Evolutionary conservation across 345 rosid species (phyloP), one percentile per base, ranked within the genome.

Genomic region (Euclidium syriacum): DNA sequence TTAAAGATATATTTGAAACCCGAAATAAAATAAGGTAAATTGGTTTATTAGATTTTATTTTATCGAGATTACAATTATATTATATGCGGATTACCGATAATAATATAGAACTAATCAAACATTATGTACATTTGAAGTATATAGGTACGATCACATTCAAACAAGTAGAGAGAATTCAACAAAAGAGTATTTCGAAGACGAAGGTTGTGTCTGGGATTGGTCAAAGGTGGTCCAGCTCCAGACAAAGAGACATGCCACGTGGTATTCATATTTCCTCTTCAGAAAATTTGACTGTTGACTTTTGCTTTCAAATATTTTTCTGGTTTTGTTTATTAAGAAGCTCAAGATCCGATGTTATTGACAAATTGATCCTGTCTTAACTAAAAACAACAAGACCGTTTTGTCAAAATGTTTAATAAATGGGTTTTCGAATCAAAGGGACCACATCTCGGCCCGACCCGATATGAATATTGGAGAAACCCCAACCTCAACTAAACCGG

Each of bases 211-310:
- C 6, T 47, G 29, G 9, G 3, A 24, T 58, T 58, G 52, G 72
- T 49, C 72, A 58, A 67, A 49, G 25, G 52, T 67, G 44, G 72
- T 67, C n/a, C 51, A 38, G 34, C 24, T 67, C 35, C 59, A 41
- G 51, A 67, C 58, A 48, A 67, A 49, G 38, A 68, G 47, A 30
- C 27, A 58, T 49, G 42, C 50, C 51, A 40, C 72, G 65, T 58
- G 44, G 7, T 44, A 23, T 3, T 2, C 33, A 29, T 10, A 8
- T 27, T 2, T 1, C 3, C 7, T 24, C 30, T 22, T 40, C 59
- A 41, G 35, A 16, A 7, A 3, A 11, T 8, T 49, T 35, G 65
- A 58, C 26, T 22, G 27, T 40, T 50, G 59, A 49, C 72, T 29
- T 22, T 15, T 38, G 5, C 7, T 22, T 19, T n/a, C 3, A 4